Evolutionary conservation across 148 eudicot species (phyloP).

Genomic region (Amaranthus cruentus): DNA sequence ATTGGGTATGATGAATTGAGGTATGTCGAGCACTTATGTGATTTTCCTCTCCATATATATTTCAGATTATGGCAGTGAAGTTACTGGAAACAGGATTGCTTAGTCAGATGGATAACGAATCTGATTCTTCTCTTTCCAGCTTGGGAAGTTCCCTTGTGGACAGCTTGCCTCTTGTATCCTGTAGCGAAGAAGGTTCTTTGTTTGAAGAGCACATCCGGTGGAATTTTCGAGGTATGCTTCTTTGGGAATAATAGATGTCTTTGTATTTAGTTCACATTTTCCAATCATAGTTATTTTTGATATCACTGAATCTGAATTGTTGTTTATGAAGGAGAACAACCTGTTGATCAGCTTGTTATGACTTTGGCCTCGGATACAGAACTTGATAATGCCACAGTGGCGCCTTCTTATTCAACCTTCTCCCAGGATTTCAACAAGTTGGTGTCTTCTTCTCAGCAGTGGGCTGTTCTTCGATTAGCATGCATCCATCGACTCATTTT

Average conservation of each 20-base stretch:
- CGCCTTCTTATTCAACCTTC: slow-evolving; percentile 31
- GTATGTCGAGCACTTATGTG: slow-evolving; percentile 3
- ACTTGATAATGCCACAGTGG: slow-evolving; percentile 33
- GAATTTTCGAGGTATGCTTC: slow-evolving; percentile 59
- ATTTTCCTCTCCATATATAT: slow-evolving; percentile 8
- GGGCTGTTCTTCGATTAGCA: slow-evolving; percentile 69
- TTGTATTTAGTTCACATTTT: slow-evolving; percentile 4
- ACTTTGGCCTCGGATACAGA: slow-evolving; percentile 62
- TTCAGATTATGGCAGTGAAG: slow-evolving; percentile 59
- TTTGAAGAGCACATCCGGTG: slow-evolving; percentile 50
- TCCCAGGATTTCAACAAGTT: slow-evolving; percentile 44
- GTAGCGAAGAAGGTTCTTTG: slow-evolving; percentile 28
- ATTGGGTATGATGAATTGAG: background rate
- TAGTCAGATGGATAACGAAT: slow-evolving; percentile 56
- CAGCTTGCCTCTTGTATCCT: slow-evolving; percentile 34
- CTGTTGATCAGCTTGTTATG: slow-evolving; percentile 62
- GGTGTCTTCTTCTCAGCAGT: slow-evolving; percentile 61
- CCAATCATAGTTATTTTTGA: slow-evolving; percentile 10
- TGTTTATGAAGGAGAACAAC: slow-evolving; percentile 53
- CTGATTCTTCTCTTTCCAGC: slow-evolving; percentile 42
- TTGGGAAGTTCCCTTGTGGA: slow-evolving; percentile 36
- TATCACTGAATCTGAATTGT: slow-evolving; percentile 14
- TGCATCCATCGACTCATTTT: slow-evolving; percentile 62
- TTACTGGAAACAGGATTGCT: slow-evolving; percentile 60
- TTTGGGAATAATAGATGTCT: slow-evolving; percentile 1